These are phyloP conservation scores for Hortaea sp. DNA, from an alignment of 2,329 filamentous ascomycete genomes.

Conservation along the genomic window DNA sequence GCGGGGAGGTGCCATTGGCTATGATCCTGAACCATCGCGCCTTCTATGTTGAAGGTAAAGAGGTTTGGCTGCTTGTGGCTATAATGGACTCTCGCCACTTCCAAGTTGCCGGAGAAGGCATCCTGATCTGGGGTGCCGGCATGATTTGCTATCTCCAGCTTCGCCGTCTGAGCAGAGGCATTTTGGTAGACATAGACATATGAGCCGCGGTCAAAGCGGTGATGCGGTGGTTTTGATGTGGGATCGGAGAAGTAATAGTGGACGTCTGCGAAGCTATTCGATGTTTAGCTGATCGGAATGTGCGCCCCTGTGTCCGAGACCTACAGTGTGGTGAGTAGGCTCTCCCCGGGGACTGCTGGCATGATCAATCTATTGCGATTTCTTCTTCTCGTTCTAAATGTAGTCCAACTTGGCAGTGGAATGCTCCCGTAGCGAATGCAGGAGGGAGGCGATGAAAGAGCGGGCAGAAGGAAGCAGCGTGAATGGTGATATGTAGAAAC, in stretches of 20 bases:
- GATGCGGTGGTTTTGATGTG: slow-evolving; percentile 57
- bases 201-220: slow-evolving; percentile 69
- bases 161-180: slow-evolving; percentile 53
- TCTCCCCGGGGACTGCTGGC: slow-evolving; percentile 40
- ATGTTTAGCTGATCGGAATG: background rate
- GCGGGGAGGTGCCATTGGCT: slow-evolving; percentile 65
- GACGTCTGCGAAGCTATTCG: slow-evolving; percentile 59
- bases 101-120: slow-evolving; percentile 64
- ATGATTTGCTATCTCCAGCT: slow-evolving; percentile 67
- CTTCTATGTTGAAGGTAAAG: slow-evolving; percentile 56
- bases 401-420: background rate
- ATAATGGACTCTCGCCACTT: slow-evolving; percentile 54
- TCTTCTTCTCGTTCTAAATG: background rate
- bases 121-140: slow-evolving; percentile 67
- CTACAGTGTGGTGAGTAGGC: slow-evolving; percentile 38
- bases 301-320: slow-evolving; percentile 6
- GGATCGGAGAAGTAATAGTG: slow-evolving; percentile 71
- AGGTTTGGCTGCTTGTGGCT: slow-evolving; percentile 65
- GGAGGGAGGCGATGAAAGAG: too few relatives aligned
- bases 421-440: background rate
- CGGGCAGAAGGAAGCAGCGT: too few relatives aligned
- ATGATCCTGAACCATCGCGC: slow-evolving; percentile 33
- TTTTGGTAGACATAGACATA: slow-evolving; percentile 76
- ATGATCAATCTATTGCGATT: slow-evolving; percentile 19
- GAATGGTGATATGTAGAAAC: too few relatives aligned